Base-by-base conservation (phyloP, 331 rosid genomes). In the Malus hybrid region DNA sequence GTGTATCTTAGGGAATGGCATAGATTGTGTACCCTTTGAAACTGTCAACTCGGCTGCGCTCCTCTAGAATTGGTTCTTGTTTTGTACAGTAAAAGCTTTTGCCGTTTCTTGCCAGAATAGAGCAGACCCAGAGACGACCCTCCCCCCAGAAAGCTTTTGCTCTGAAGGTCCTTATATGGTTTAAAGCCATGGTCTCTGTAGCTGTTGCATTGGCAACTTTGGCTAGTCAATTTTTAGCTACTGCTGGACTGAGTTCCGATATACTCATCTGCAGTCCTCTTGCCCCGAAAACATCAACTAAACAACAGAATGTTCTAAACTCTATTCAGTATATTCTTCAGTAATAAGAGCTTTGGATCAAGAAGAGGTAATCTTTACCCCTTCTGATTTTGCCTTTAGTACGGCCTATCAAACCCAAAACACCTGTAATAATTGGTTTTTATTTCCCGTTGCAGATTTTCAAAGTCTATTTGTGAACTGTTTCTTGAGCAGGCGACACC, bases 81-180 rank as follows among this genome's bases (percentile, higher is more conserved):
- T 24, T 24, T 24, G 24, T 24, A 24, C 24, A 1, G 24, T 24
- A 24, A 24, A 24, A 24, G 24, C 24, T 24, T 24, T 24, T 24
- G 24, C 24, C 24, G 24, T 24, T 24, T 24, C 24, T 24, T 24
- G 24, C 24, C 1, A 24, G 24, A 24, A 24, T 24, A 24, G 24
- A 24, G 24, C 24, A 24, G 24, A 24, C 24, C 24, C 24, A 24
- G 24, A 1, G 24, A 24, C 24, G 24, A 24, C 1, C 24, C 1
- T 24, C 24, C 24, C 24, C 24, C 24, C 24, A 24, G 24, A 24
- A 24, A 24, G 24, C 24, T 24, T 24, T 24, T 24, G 24, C 24
- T 77, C 73, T 10, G 90, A 95, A 89, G 99, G 99, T 95, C 86
- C 31, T 32, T 46, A 8, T 19, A 70, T 65, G 24, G 67, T 55